These are phyloP conservation scores for Cordyceps farinosa DNA, from an alignment of 2,329 filamentous ascomycete species.

Conservation along the genomic window DNA sequence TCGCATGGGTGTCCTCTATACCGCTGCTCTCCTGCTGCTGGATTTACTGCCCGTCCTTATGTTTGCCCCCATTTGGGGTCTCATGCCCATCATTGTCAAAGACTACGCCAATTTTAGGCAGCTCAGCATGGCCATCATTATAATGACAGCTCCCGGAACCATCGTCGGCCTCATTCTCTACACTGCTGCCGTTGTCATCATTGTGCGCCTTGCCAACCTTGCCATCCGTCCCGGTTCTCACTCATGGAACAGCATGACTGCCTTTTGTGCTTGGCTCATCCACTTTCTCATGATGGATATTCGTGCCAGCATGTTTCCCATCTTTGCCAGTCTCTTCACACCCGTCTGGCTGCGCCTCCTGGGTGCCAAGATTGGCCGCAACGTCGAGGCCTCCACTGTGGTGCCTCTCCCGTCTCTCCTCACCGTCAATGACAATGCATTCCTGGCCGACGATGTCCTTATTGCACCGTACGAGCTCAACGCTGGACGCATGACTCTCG, in stretches of 20 bases:
- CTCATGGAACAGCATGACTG: constrained; percentile 22
- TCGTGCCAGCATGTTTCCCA: constrained; percentile 19
- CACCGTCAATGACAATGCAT: constrained; percentile 21
- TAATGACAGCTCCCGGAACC: constrained; percentile 16
- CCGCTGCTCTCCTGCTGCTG: constrained; percentile 16
- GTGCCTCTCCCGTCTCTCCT: constrained; percentile 22
- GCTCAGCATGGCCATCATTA: constrained; percentile 14
- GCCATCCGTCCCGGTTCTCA: constrained; percentile 20
- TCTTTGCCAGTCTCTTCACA: constrained; percentile 24
- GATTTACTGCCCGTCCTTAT: constrained; percentile 20
- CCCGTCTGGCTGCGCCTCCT: constrained; percentile 22
- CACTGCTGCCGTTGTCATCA: not conserved
- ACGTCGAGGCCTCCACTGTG: constrained; percentile 23
- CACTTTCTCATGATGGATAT: constrained; percentile 20
- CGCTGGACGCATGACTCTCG: constrained; percentile 19
- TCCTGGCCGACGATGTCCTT: constrained; percentile 24
- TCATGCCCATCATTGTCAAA: constrained; percentile 18
- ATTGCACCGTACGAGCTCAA: constrained; percentile 21
- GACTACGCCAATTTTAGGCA: constrained; percentile 19
- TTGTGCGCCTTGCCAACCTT: constrained; percentile 19
- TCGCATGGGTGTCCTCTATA: constrained; percentile 18
- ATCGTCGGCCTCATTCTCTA: constrained; percentile 18
- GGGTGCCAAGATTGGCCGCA: constrained; percentile 21
- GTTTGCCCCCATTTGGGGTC: constrained; percentile 15
- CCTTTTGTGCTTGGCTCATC: constrained; percentile 23